A percentile compares a stretch with the other conserved stretches of the same genome.
Evolutionary conservation across 2,329 filamentous ascomycete species (phyloP).

Genomic region (Venturia pyrina): DNA sequence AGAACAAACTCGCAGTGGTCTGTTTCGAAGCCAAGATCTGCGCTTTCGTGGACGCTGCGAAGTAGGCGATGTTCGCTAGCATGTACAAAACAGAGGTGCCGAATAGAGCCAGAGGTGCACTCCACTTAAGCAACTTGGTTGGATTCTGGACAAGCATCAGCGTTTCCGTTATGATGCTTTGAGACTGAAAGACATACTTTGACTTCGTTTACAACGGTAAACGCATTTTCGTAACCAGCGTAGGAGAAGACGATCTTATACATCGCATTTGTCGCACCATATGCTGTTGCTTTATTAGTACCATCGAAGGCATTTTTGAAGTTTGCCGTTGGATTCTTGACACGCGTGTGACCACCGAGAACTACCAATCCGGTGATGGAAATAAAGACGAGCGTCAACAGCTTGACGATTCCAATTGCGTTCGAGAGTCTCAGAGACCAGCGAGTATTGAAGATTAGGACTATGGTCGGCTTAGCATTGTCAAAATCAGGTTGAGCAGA

Average conservation of each 20-base stretch:
- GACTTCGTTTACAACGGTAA: conserved; percentile 51
- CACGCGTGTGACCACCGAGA: conserved; percentile 43
- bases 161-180: neutral
- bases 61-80: conserved; percentile 56
- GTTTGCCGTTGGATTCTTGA: conserved; percentile 42
- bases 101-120: conserved; percentile 48
- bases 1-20: conserved; percentile 53
- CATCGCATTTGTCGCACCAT: conserved; percentile 25
- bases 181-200: conserved; percentile 19
- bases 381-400: conserved; percentile 50
- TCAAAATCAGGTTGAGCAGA: neutral
- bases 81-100: conserved; percentile 52
- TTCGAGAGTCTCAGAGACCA: conserved; percentile 36
- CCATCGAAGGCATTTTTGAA: conserved; percentile 42
- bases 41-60: conserved; percentile 49
- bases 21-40: conserved; percentile 49
- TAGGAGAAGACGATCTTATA: conserved; percentile 56
- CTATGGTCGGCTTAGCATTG: neutral
- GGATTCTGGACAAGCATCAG: conserved; percentile 27
- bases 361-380: conserved; percentile 48
- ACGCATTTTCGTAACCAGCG: conserved; percentile 55
- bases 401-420: conserved; percentile 47
- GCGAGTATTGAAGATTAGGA: neutral
- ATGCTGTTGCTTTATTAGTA: neutral
- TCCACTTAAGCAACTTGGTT: conserved; percentile 43